Base-by-base conservation (phyloP, 1,284 basidiomycete species). In the Phellopilus nigrolimitatus region DNA sequence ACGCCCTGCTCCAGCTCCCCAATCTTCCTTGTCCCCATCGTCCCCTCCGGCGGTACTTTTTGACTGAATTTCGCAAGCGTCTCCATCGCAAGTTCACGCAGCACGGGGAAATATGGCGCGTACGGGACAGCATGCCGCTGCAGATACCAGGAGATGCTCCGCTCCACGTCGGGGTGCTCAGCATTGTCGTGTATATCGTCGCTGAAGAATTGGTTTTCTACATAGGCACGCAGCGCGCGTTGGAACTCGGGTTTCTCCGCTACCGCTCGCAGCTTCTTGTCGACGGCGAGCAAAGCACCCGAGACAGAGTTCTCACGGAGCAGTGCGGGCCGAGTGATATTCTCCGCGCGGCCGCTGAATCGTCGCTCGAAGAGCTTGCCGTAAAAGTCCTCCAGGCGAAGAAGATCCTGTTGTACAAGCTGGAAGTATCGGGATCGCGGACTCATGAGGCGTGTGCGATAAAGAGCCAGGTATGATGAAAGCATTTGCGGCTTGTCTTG, bases 401-500 rank as follows among this genome's bases (percentile, higher is more conserved):
- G 73, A 4, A 89, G 70, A 61, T 90, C 87, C 56, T 87, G 82
- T 33, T 87, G 64, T 9, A 77, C 68, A 28, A 89, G 66, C 55
- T 82, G 75, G 66, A 85, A 87, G 60, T 78, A 82, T 6, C 71
- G 72, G 3, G 76, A 77, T 28, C 69, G 57, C 0, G 79, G 73
- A 1, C 72, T 68, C 72, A 84, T 79, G 38, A 68, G 71, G 41
- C 88, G 82, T 57, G 81, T 80, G 41, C 72, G 74, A 62, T 80
- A 88, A 13, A 95, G 67, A 0, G 79, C 79, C 1, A 92, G 70
- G 65, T 95, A 89, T 0, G 83, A 74, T 51, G 82, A 78, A 6
- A 94, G 68, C 0, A 89, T 82, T 54, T 82, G 79, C 2, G 84
- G 81, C 63, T 97, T 95, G 70, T 97, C 94, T 63, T 88, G 83